Conservation (phyloP, 345 rosid genomes). For the Brassica incana region DNA sequence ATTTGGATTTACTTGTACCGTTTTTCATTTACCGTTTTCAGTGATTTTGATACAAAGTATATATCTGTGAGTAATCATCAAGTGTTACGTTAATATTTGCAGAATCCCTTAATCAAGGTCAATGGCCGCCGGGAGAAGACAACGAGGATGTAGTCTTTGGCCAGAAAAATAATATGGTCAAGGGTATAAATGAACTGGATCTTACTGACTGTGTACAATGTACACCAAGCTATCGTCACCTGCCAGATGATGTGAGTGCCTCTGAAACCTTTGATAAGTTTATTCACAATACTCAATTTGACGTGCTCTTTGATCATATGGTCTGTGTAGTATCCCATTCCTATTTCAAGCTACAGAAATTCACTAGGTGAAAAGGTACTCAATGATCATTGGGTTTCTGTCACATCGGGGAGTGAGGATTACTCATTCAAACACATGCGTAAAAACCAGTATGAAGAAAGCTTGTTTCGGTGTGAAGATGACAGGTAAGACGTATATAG, state of each 20-base stretch:
- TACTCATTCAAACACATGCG: slow-evolving; percentile 99
- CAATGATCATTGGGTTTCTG: slow-evolving; percentile 98
- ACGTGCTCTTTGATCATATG: not conserved
- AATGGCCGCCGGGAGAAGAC: slow-evolving; percentile 64
- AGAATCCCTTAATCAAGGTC: slow-evolving; percentile 67
- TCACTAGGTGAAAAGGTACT: slow-evolving; percentile 76
- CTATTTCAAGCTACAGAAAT: slow-evolving; percentile 81
- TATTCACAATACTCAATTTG: not conserved
- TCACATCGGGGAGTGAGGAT: slow-evolving; percentile 99
- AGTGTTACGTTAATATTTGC: slow-evolving; percentile 33
- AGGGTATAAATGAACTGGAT: slow-evolving; percentile 92
- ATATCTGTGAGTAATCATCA: not conserved
- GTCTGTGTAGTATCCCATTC: slow-evolving; percentile 75
- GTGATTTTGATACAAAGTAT: not conserved
- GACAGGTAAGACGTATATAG: slow-evolving; percentile 65
- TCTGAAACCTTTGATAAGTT: slow-evolving; percentile 18
- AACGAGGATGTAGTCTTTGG: slow-evolving; percentile 44
- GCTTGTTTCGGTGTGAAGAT: slow-evolving; percentile 96
- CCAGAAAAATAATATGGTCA: slow-evolving; percentile 66
- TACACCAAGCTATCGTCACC: slow-evolving; percentile 93
- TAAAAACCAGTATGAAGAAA: slow-evolving; percentile 98
- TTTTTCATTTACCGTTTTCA: not conserved
- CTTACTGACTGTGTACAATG: slow-evolving; percentile 86
- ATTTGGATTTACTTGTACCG: slow-evolving; percentile 23
- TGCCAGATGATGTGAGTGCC: slow-evolving; percentile 73